These are phyloP conservation scores for Asclepias syriaca DNA, from an alignment of 257 asterid species.

Conservation along the genomic window DNA sequence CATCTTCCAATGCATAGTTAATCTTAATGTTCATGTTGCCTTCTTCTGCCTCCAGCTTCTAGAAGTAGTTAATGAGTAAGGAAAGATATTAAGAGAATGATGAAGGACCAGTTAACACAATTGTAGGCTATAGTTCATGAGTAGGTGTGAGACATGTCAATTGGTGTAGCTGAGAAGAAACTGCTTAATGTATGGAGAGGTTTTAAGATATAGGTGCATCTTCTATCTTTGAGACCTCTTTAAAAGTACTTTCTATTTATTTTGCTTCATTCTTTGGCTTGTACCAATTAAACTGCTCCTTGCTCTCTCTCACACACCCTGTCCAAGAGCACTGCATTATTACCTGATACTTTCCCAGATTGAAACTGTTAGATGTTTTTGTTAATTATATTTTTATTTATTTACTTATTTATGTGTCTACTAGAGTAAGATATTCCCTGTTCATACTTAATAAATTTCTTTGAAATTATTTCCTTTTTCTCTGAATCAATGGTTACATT, in stretches of 20 bases:
- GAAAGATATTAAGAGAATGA: neutral
- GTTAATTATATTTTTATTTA: too few relatives aligned
- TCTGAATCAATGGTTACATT: conserved; percentile 20
- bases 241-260: neutral
- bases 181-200: neutral
- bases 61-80: neutral
- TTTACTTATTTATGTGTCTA: neutral
- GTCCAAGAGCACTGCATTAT: neutral
- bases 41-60: neutral
- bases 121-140: neutral
- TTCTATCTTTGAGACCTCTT: neutral
- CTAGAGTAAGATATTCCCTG: neutral
- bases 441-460: neutral
- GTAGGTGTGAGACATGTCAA: neutral
- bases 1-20: neutral
- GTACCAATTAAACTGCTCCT: neutral
- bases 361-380: neutral
- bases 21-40: neutral
- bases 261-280: neutral
- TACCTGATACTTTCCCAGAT: neutral
- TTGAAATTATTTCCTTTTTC: neutral
- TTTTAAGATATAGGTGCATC: neutral
- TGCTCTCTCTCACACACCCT: neutral
- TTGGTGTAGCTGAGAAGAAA: neutral
- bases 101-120: neutral